Base-by-base conservation (phyloP, 352 stramenopile species). In the Elongisporangium undulatum region DNA sequence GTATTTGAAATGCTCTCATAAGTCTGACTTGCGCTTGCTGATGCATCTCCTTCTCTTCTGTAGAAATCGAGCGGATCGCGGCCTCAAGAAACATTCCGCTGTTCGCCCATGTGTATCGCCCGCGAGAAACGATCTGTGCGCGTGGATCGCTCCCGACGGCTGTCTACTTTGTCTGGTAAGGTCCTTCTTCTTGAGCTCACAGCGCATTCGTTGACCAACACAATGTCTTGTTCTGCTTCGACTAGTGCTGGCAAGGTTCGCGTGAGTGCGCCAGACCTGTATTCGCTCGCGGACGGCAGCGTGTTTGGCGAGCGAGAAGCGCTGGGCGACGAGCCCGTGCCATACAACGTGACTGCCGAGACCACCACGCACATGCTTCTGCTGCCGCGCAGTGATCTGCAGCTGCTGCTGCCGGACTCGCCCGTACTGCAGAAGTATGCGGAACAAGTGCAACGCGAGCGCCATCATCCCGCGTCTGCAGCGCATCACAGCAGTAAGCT, bases 101-200 rank as follows among this genome's bases (percentile, higher is more conserved):
- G 6, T 90, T 90, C 39, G 85, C 83, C 2, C 82, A 85, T 2
- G 76, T 87, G 55, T 94, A 83, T 51, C 68, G 69, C 6, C 72
- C 74, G 49, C 78, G 82, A 6, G 72, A 91, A 58, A 68, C 71
- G n/a, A 82, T 94, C 26, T 82, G 79, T 51, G 79, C 75, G 15
- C 78, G 85, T 22, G 85, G 85, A 49, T 73, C 77, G 23, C 63
- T 90, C 5, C 77, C 85, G 1, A 83, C 70, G 2, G 85, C 79
- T 15, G 77, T 92, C n/a, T 92, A 89, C 51, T 92, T 94, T 53
- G 80, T 94, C 61, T 80, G 73, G 85, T 94, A 71, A 45, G 65
- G 56, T 61, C 59, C n/a, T 29, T 8, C 39, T 12, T 8, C 39
- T 12, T 55, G 50, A 15, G 19, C 24, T 29, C 49, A 34, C 52